A percentile compares a stretch with the other conserved stretches of the same genome.
These are phyloP conservation scores for Elaeis oleifera DNA, from an alignment of 202 grass and related monocot genomes.

Conservation along the genomic window DNA sequence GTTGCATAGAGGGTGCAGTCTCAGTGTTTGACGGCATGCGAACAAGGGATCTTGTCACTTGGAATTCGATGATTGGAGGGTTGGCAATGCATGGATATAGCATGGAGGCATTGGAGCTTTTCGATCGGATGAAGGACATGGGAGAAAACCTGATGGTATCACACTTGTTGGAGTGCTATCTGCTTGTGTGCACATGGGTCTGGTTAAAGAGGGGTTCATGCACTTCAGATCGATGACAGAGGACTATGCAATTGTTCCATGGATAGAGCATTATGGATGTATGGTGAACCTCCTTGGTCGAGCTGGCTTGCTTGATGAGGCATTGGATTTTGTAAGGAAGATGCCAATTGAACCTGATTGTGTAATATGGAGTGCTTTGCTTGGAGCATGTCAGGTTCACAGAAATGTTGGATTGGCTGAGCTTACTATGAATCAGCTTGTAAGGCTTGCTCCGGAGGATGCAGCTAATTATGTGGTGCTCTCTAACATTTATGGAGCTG, in stretches of 20 bases:
- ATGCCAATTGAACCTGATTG: conserved; percentile 11
- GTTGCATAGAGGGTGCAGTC: conserved; percentile 5
- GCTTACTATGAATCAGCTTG: conserved; percentile 1
- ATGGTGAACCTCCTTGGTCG: conserved; percentile 15
- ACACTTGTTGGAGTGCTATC: conserved; percentile 9
- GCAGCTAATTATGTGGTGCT: conserved; percentile 16
- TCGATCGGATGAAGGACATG: background rate
- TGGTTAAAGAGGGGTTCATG: conserved; percentile 5
- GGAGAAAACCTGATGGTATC: conserved; percentile 8
- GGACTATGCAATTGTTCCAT: background rate
- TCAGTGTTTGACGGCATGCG: background rate
- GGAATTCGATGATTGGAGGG: conserved; percentile 16
- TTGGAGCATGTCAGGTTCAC: conserved; percentile 16
- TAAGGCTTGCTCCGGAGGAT: conserved; percentile 1
- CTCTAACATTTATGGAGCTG: conserved; percentile 17
- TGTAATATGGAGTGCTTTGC: conserved; percentile 19
- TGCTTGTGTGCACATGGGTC: conserved; percentile 16
- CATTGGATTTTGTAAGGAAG: conserved; percentile 7
- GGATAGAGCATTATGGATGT: conserved; percentile 17
- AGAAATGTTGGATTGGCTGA: conserved; percentile 1
- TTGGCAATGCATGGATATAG: conserved; percentile 12
- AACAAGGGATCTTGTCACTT: conserved; percentile 16
- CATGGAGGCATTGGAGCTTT: conserved; percentile 12
- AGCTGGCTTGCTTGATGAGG: conserved; percentile 8
- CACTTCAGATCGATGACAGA: conserved; percentile 8